These are phyloP conservation scores for Sinapis alba DNA, from an alignment of 441 rosid genomes.

Conservation along the genomic window DNA sequence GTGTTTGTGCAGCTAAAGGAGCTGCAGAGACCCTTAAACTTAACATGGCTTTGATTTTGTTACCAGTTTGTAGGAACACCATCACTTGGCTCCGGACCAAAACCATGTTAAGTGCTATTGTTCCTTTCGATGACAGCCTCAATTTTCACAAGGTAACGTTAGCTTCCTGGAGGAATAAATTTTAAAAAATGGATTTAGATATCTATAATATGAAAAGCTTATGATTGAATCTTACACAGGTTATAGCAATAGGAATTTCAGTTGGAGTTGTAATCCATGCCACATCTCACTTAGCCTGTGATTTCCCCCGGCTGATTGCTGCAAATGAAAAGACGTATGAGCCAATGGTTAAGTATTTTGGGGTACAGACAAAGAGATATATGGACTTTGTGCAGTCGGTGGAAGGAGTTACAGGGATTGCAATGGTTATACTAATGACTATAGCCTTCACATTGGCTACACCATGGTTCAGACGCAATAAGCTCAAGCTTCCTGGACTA, in stretches of 20 bases:
- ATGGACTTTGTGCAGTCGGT: slow-evolving; percentile 49
- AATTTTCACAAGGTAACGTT: slow-evolving; percentile 62
- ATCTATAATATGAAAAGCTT: not conserved
- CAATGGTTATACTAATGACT: slow-evolving; percentile 62
- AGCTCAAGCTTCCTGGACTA: slow-evolving; percentile 52
- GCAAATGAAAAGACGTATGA: slow-evolving; percentile 46
- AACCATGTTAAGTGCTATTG: slow-evolving; percentile 46
- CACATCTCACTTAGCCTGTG: slow-evolving; percentile 55
- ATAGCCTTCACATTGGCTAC: slow-evolving; percentile 63
- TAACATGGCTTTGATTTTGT: slow-evolving; percentile 64
- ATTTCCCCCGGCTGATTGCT: slow-evolving; percentile 56
- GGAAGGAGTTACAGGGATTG: slow-evolving; percentile 59
- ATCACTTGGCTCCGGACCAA: slow-evolving; percentile 68
- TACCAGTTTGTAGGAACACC: slow-evolving; percentile 68
- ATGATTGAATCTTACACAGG: slow-evolving; percentile 39
- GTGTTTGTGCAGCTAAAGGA: slow-evolving; percentile 69
- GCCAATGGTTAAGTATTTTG: slow-evolving; percentile 55
- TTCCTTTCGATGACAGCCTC: slow-evolving; percentile 68
- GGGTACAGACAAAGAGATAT: slow-evolving; percentile 49
- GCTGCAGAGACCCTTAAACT: slow-evolving; percentile 73
- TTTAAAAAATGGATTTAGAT: not conserved
- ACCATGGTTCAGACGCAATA: slow-evolving; percentile 60
- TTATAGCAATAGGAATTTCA: slow-evolving; percentile 54
- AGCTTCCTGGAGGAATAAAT: not conserved
- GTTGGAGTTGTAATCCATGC: slow-evolving; percentile 57